These are phyloP conservation scores for Drechslerella stenobrocha DNA, from an alignment of 2,329 filamentous ascomycete species.

Conservation along the genomic window DNA sequence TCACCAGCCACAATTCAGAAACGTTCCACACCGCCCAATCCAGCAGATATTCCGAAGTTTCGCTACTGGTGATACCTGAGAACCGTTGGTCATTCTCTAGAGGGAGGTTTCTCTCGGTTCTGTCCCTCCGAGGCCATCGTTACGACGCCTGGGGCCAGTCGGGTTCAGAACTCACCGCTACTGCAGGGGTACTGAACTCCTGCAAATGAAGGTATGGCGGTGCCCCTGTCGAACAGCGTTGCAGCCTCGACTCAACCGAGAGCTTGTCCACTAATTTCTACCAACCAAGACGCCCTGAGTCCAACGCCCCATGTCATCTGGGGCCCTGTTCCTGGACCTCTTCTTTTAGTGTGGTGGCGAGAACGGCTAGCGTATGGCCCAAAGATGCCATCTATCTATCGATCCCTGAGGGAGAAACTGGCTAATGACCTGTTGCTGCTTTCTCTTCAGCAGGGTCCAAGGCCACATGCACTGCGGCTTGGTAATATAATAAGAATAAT, in stretches of 20 bases:
- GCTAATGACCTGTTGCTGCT: slow-evolving; percentile 2
- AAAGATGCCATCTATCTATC: slow-evolving; percentile 2
- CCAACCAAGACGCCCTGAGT: slow-evolving; percentile 32
- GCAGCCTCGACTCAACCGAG: slow-evolving; percentile 19
- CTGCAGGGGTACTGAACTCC: slow-evolving; percentile 15
- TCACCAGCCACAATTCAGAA: slow-evolving; percentile 1
- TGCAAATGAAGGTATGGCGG: slow-evolving; percentile 1
- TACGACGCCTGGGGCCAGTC: neutral
- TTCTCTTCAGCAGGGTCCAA: neutral
- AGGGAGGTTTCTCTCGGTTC: neutral
- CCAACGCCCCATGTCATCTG: slow-evolving; percentile 20
- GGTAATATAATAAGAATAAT: neutral
- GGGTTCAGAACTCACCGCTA: slow-evolving; percentile 2
- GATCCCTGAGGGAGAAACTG: slow-evolving; percentile 9
- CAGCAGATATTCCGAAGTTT: neutral
- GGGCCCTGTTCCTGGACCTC: slow-evolving; percentile 32
- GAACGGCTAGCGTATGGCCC: slow-evolving; percentile 16
- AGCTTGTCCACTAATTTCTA: slow-evolving; percentile 32
- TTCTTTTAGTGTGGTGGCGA: slow-evolving; percentile 16
- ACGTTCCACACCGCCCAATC: neutral
- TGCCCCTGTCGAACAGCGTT: slow-evolving; percentile 22
- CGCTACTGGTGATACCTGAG: neutral
- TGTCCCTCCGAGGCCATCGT: neutral
- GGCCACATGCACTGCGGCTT: neutral
- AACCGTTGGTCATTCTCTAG: neutral